Conservation (phyloP, 2,329 filamentous ascomycete species). For the Volutella citrinella region DNA sequence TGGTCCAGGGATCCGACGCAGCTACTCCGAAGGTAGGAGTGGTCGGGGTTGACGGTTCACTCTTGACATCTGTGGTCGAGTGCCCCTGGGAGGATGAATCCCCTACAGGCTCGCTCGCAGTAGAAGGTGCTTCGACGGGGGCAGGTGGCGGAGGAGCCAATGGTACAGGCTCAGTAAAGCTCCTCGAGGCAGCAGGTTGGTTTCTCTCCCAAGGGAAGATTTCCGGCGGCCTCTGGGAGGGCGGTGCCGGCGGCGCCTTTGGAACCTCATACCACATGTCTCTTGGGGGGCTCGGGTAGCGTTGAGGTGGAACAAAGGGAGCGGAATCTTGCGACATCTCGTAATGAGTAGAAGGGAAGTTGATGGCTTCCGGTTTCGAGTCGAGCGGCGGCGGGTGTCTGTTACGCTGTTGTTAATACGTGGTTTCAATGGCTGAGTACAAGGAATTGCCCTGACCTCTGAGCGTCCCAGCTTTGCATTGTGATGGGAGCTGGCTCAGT, state of each 20-base stretch:
- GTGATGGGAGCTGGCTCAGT: conserved; percentile 19
- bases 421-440: neutral
- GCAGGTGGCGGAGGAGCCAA: neutral
- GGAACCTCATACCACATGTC: conserved; percentile 89
- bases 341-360: conserved; percentile 78
- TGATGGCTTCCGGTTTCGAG: conserved; percentile 79
- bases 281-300: conserved; percentile 79
- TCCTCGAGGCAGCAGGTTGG: conserved; percentile 59
- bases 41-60: conserved; percentile 44
- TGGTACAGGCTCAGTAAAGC: conserved; percentile 46
- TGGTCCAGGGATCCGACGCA: conserved; percentile 64
- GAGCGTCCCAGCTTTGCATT: conserved; percentile 51
- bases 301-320: conserved; percentile 72
- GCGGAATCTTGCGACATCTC: conserved; percentile 74
- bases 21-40: conserved; percentile 46
- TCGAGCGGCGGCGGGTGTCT: conserved; percentile 62
- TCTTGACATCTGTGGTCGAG: conserved; percentile 24
- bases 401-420: conserved; percentile 10
- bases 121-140: conserved; percentile 1
- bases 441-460: conserved; percentile 39
- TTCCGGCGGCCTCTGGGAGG: conserved; percentile 55
- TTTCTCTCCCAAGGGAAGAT: conserved; percentile 91
- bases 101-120: conserved; percentile 20
- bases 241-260: conserved; percentile 53
- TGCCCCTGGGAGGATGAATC: conserved; percentile 35